A percentile compares a stretch with the other conserved stretches of the same genome.
These are phyloP conservation scores for Besnoitia besnoiti DNA, from an alignment of 169 alveolate genomes.

Conservation along the genomic window DNA sequence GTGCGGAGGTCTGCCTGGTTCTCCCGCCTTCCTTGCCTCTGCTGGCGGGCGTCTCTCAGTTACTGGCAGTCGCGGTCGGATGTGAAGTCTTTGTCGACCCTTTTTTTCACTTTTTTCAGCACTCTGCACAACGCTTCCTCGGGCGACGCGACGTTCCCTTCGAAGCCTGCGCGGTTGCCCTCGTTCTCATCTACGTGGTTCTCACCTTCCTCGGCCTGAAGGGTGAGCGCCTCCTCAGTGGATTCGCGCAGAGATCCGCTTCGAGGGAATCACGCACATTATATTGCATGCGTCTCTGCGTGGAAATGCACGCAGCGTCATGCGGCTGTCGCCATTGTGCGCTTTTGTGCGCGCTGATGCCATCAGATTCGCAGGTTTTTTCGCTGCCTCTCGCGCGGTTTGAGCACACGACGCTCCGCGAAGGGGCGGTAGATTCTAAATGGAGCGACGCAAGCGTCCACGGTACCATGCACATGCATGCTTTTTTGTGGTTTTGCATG, in stretches of 20 bases:
- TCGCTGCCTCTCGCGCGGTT: too few species aligned
- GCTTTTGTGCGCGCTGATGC: not conserved
- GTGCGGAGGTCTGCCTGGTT: too few species aligned
- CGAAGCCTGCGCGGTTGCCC: not conserved
- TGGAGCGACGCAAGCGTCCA: too few species aligned
- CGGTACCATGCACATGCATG: too few species aligned
- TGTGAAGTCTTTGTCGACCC: too few species aligned
- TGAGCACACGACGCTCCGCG: too few species aligned
- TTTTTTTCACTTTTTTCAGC: not conserved
- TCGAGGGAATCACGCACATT: not conserved
- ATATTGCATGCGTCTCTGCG: not conserved
- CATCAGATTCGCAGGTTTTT: too few species aligned
- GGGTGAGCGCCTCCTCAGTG: not conserved
- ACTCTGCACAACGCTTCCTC: not conserved
- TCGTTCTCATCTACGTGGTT: not conserved
- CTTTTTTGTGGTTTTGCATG: too few species aligned
- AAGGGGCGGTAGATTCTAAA: too few species aligned
- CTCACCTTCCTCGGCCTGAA: slow-evolving; percentile 3
- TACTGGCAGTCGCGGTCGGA: not conserved
- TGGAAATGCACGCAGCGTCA: not conserved
- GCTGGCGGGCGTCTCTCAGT: too few species aligned
- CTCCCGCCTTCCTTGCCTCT: too few species aligned
- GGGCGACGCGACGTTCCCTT: not conserved
- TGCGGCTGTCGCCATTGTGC: not conserved
- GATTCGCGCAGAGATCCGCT: not conserved